Conservation (phyloP, 495 filamentous ascomycete genomes). For the Penicillium parvum region DNA sequence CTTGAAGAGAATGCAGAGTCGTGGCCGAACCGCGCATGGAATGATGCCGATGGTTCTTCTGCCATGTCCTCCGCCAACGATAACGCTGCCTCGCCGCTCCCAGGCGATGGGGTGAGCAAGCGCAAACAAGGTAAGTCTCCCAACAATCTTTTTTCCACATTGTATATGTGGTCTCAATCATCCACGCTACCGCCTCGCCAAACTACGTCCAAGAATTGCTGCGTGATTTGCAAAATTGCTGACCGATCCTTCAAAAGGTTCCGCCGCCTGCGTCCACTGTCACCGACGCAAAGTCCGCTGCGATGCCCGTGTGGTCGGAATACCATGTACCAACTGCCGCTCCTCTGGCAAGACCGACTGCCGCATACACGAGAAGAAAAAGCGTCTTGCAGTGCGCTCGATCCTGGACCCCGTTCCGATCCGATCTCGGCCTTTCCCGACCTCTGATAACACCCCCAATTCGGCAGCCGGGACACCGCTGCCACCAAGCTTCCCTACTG, state of each 20-base stretch:
- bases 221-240: slow-evolving; percentile 3
- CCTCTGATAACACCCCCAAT: slow-evolving; percentile 23
- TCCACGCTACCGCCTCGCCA: no score
- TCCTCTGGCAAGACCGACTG: slow-evolving; percentile 44
- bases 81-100: slow-evolving; percentile 27
- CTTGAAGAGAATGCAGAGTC: slow-evolving; percentile 20
- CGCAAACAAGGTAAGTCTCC: slow-evolving; percentile 33
- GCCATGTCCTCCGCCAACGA: slow-evolving; percentile 31
- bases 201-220: no score
- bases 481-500: slow-evolving; percentile 29
- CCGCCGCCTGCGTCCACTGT: slow-evolving; percentile 45
- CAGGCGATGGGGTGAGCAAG: slow-evolving; percentile 33
- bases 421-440: slow-evolving; percentile 38
- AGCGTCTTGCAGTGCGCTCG: slow-evolving; percentile 41
- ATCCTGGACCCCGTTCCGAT: slow-evolving; percentile 49
- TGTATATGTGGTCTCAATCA: no score
- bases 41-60: slow-evolving; percentile 30
- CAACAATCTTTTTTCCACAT: no score
- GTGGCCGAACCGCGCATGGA: slow-evolving; percentile 21
- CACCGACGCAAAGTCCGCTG: slow-evolving; percentile 49
- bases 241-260: slow-evolving; percentile 28
- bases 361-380: slow-evolving; percentile 48
- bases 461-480: slow-evolving; percentile 17
- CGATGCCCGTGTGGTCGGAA: slow-evolving; percentile 42
- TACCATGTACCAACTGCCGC: slow-evolving; percentile 46